Evolutionary conservation across 1,139 yeast genomes (phyloP), one percentile per base, ranked within the genome.

Genomic region (Saccharomyces hybrid): DNA sequence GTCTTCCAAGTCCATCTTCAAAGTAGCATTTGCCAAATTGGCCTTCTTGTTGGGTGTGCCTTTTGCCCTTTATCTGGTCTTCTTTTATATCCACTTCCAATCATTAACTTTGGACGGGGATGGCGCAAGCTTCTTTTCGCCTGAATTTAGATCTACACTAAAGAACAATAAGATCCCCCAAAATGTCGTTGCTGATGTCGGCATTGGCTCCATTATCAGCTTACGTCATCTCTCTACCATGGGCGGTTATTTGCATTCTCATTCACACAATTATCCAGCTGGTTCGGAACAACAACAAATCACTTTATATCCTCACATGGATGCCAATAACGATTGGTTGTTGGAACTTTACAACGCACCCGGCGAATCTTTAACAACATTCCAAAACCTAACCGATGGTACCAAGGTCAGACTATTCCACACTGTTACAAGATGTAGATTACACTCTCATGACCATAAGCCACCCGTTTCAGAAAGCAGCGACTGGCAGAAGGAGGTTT

Each of bases 161-260:
- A 74, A 77, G 38, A 95, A 89, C 61, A 82, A 88, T 66, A 73
- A 72, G 20, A 80, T 91, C 61, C 96, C 96, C 57, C 73, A 69
- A 44, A 72, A 83, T 58, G 83, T 89, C 47, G 75, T 78, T 50
- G 89, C 95, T n/a, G 83, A 85, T 53, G 96, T 95, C 50, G 96
- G 96, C 56, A 82, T 82, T 62, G 95, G 96, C 38, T 88, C 96
- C n/a, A 72, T 75, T 26, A 79, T 95, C 48, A 78, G 93, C 38
- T 64, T 95, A 53, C 87, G 95, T 67, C 99, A 95, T 68, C 66
- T 83, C 53, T 85, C 85, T 65, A 89, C 98, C 47, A 82, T 81
- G 66, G 98, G 98, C 60, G 99, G 99, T 47, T 95, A 93, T 72
- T 78, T 93, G 66, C 99, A 95, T 73, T 90, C 97, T 23, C 99